These are phyloP conservation scores for Lentinula boryana DNA, from an alignment of 768 basidiomycete species.

Conservation along the genomic window DNA sequence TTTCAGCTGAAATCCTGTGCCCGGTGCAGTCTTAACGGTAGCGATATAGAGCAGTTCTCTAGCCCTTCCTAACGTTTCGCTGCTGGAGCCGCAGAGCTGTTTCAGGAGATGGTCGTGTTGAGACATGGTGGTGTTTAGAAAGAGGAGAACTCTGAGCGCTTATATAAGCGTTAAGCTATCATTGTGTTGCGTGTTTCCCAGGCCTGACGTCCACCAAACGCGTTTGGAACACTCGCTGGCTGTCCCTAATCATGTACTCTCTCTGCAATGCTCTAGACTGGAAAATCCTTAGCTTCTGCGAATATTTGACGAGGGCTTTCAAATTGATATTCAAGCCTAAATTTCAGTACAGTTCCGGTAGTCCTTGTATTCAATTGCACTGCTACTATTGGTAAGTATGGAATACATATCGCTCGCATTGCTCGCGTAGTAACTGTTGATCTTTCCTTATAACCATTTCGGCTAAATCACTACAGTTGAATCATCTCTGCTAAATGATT, in stretches of 20 bases:
- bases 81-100: conserved; percentile 12
- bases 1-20: conserved; percentile 43
- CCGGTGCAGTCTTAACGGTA: conserved; percentile 35
- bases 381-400: no score
- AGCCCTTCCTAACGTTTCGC: conserved; percentile 28
- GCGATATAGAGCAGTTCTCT: conserved; percentile 28
- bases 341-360: no score
- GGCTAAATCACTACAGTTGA: neutral
- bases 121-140: neutral
- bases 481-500: neutral
- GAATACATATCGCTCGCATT: no score
- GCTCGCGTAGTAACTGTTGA: neutral
- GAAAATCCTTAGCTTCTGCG: no score
- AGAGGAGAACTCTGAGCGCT: neutral
- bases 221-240: no score
- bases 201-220: no score
- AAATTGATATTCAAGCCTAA: no score
- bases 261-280: no score
- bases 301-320: no score
- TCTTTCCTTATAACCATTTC: neutral
- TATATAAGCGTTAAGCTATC: neutral
- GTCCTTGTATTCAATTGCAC: no score
- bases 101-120: conserved; percentile 2
- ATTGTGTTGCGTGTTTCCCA: no score
- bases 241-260: no score